These are phyloP conservation scores for Monosporascus sp. DNA, from an alignment of 2,329 filamentous ascomycete genomes.

Conservation along the genomic window DNA sequence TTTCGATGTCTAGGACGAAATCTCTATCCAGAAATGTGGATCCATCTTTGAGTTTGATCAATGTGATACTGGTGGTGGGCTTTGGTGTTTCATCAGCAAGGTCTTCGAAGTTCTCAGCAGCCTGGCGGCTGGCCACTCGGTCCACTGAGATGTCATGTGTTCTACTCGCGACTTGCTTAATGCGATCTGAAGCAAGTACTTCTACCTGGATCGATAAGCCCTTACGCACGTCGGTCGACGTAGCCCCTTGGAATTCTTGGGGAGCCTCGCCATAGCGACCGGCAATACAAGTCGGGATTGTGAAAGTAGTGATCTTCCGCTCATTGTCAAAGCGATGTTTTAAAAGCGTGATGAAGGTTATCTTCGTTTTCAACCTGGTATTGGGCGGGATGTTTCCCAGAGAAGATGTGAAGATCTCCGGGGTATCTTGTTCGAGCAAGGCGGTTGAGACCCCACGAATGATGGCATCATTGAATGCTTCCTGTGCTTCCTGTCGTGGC, in stretches of 20 bases:
- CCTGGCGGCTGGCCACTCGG: constrained; percentile 1
- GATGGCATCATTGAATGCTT: constrained; percentile 8
- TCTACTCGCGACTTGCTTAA: constrained; percentile 11
- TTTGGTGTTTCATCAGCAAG: not conserved
- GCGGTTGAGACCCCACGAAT: constrained; percentile 1
- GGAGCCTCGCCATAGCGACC: constrained; percentile 18
- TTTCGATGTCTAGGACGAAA: constrained; percentile 21
- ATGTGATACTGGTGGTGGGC: not conserved
- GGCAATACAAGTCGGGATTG: constrained; percentile 20
- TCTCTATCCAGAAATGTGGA: constrained; percentile 15
- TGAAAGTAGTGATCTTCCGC: constrained; percentile 14
- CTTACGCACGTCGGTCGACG: not conserved
- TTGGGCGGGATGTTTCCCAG: constrained; percentile 20
- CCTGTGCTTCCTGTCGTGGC: constrained; percentile 15
- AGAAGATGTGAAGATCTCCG: constrained; percentile 21
- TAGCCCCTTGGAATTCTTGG: constrained; percentile 2
- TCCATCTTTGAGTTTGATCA: constrained; percentile 6
- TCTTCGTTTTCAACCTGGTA: constrained; percentile 16
- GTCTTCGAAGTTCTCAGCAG: constrained; percentile 8
- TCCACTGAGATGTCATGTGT: constrained; percentile 15
- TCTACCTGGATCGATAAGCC: constrained; percentile 11
- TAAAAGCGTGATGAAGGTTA: constrained; percentile 20
- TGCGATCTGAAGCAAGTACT: constrained; percentile 5
- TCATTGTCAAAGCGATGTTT: constrained; percentile 15
- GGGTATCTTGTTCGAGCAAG: constrained; percentile 19